A percentile compares a stretch with the other conserved stretches of the same genome.
Conservation (phyloP, 208 protist species). For the Leishmania braziliensis region DNA sequence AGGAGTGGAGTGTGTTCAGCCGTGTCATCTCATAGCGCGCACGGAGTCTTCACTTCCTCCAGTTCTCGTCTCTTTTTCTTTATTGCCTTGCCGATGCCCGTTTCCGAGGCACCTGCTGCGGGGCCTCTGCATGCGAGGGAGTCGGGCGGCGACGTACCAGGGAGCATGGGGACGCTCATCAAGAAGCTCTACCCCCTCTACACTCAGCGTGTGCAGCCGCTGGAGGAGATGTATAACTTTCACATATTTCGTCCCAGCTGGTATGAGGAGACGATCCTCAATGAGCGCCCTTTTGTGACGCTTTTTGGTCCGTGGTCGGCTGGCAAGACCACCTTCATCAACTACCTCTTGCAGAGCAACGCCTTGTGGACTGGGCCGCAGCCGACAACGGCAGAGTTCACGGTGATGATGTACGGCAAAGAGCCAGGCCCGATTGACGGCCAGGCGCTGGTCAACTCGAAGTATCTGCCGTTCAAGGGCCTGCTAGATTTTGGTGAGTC, state of each 20-base stretch:
- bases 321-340: conserved; percentile 86
- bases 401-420: conserved; percentile 69
- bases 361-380: conserved; percentile 78
- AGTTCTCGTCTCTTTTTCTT: neutral
- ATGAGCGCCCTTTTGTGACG: conserved; percentile 65
- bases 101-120: neutral
- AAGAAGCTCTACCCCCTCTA: conserved; percentile 61
- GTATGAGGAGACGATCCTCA: conserved; percentile 71
- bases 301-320: conserved; percentile 82
- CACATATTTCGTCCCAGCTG: conserved; percentile 54
- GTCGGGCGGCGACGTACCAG: conserved; percentile 34
- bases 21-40: neutral
- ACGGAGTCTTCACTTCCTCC: neutral
- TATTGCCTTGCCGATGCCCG: neutral
- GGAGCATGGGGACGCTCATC: conserved; percentile 42
- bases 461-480: conserved; percentile 89
- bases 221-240: conserved; percentile 79
- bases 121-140: conserved; percentile 26
- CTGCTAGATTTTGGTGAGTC: conserved; percentile 84
- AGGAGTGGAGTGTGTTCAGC: neutral
- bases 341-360: conserved; percentile 75
- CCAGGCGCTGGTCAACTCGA: conserved; percentile 76
- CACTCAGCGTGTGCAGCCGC: conserved; percentile 50
- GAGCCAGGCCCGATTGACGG: conserved; percentile 77
- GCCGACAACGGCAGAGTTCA: conserved; percentile 83